Conservation (phyloP, 164 flowering plant genomes). For the Warburgia ugandensis region DNA sequence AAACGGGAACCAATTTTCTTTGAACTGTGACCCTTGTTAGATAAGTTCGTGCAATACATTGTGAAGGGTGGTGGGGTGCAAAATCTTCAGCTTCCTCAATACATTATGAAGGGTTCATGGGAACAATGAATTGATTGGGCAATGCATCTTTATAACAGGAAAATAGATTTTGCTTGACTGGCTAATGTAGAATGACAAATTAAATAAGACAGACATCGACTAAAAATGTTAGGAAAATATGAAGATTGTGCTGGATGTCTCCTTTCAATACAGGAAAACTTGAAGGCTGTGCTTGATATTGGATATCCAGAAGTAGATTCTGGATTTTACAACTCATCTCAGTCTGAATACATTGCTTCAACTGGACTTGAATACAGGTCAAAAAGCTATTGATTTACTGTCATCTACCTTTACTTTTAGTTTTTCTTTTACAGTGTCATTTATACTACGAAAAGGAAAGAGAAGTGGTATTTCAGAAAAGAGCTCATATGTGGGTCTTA, state of each 20-base stretch:
- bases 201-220: not conserved
- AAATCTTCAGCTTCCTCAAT: too few species aligned
- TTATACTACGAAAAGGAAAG: not conserved
- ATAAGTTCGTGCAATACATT: too few species aligned
- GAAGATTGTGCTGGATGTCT: not conserved
- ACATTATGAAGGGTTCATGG: not conserved
- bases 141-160: too few species aligned
- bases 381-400: too few species aligned
- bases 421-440: not conserved
- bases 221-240: not conserved
- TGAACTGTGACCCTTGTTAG: too few species aligned
- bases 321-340: slow-evolving; percentile 34
- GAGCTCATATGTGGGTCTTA: slow-evolving; percentile 5
- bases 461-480: not conserved
- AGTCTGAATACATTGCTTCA: slow-evolving; percentile 35
- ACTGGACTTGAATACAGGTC: slow-evolving; percentile 30
- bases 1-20: too few species aligned
- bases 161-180: not conserved
- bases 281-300: slow-evolving; percentile 6
- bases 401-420: not conserved
- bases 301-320: slow-evolving; percentile 13
- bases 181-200: not conserved
- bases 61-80: too few species aligned
- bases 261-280: slow-evolving; percentile 15
- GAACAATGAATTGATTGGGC: not conserved